Evolutionary conservation across 208 protist genomes (phyloP), one percentile per base, ranked within the genome.

Genomic region (Jaenimonas drosophilae): DNA sequence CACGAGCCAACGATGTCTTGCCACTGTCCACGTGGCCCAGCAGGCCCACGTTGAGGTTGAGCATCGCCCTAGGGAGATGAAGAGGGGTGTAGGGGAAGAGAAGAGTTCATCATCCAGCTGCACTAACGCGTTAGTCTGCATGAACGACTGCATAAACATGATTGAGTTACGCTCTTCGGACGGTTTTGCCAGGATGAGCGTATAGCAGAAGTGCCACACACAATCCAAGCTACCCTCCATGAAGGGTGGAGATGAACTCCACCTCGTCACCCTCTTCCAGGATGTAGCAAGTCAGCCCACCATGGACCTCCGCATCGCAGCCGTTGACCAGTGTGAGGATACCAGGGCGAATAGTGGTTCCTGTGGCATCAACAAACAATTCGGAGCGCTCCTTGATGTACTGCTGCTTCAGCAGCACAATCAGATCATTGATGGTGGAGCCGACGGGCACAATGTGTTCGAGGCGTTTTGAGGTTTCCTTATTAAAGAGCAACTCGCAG

Each of bases 21-120:
- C 97, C 97, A 49, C 79, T 95, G 64, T 99, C 97, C 2, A 99
- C 91, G 67, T 99, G 97, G 1, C 97, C 96, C 2, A 98, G 65
- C 16, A 98, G 64, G 17, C 95, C 96, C 2, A 98, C 50, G 59
- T 98, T 98, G 3, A 97, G 49, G 53, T 98, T 98, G 1, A 96
- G 42, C 70, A 79, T 74, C 25, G 14, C 16, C 9, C 11, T 30
- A 20, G 28, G 11, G 31, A 20, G 33, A 26, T 45, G 3, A 36
- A 54, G 7, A 29, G 48, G n/a, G 4, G 16, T 9, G 6, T 43
- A 43, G 20, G 11, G n/a, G 23, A 33, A n/a, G n/a, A n/a, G n/a
- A n/a, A n/a, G n/a, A n/a, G n/a, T n/a, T n/a, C n/a, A n/a, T n/a
- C 7, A 50, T 33, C 30, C 11, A n/a, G 30, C 30, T 14, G 30